A percentile compares a stretch with the other conserved stretches of the same genome.
Evolutionary conservation across 345 rosid genomes (phyloP).

Genomic region (Moringa oleifera): DNA sequence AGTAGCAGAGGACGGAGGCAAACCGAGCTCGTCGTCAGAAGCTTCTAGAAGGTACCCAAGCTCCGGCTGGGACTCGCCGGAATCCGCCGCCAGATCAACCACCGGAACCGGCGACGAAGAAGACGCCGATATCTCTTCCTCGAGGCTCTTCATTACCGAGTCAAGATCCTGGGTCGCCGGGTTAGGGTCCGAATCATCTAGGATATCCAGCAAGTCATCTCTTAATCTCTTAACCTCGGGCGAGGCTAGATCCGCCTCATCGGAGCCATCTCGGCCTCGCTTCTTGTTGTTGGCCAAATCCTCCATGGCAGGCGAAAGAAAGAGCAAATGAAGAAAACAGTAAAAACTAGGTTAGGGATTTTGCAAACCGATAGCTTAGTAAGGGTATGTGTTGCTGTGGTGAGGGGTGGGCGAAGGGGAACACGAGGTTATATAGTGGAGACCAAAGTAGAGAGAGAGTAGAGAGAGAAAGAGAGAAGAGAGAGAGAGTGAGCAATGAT

Average conservation of each 20-base stretch:
- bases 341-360: neutral
- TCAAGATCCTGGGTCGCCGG: conserved; percentile 54
- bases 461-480: conserved; percentile 22
- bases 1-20: conserved; percentile 44
- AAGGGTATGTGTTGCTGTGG: conserved; percentile 10
- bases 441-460: conserved; percentile 24
- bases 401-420: conserved; percentile 24
- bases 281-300: conserved; percentile 27
- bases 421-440: conserved; percentile 41
- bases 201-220: conserved; percentile 48
- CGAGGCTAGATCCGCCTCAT: conserved; percentile 26
- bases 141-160: conserved; percentile 67
- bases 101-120: conserved; percentile 9
- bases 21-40: conserved; percentile 79
- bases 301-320: conserved; percentile 21
- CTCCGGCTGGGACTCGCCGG: conserved; percentile 37
- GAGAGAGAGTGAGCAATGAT: conserved; percentile 20
- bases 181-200: conserved; percentile 51
- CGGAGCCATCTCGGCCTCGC: conserved; percentile 42
- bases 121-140: conserved; percentile 41
- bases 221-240: conserved; percentile 50
- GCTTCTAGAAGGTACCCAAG: conserved; percentile 73
- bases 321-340: too few species aligned
- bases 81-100: conserved; percentile 17
- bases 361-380: conserved; percentile 10